These are phyloP conservation scores for Phytopythium chamaehyphon DNA, from an alignment of 352 stramenopile genomes.

Conservation along the genomic window DNA sequence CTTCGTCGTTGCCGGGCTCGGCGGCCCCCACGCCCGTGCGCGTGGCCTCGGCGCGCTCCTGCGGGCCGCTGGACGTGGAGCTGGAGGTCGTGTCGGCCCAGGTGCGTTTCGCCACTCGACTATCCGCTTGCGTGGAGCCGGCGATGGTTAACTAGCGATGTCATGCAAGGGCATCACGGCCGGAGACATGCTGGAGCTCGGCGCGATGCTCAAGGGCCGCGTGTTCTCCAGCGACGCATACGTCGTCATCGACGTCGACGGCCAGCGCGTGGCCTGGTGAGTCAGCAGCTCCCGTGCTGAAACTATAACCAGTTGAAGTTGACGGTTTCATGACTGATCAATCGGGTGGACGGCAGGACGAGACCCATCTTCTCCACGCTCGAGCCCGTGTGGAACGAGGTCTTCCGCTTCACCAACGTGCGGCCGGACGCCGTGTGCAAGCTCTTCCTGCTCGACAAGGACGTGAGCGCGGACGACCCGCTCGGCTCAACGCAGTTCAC, in stretches of 20 bases:
- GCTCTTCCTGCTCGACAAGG: slow-evolving; percentile 32
- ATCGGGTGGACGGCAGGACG: slow-evolving; percentile 5
- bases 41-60: slow-evolving; percentile 7
- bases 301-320: neutral
- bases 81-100: slow-evolving; percentile 32
- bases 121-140: neutral
- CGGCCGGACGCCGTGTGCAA: slow-evolving; percentile 20
- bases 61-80: slow-evolving; percentile 22
- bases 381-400: slow-evolving; percentile 30
- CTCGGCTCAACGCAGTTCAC: slow-evolving; percentile 30
- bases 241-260: slow-evolving; percentile 28
- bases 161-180: slow-evolving; percentile 25
- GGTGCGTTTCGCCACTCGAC: neutral
- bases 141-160: no score
- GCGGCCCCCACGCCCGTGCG: slow-evolving; percentile 13
- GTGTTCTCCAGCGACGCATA: slow-evolving; percentile 32
- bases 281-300: neutral
- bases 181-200: slow-evolving; percentile 28
- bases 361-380: slow-evolving; percentile 23
- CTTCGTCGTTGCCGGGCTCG: slow-evolving; percentile 18
- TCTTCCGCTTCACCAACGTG: slow-evolving; percentile 33
- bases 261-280: slow-evolving; percentile 23
- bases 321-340: neutral
- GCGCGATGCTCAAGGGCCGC: slow-evolving; percentile 21
- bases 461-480: slow-evolving; percentile 25